Evolutionary conservation across 2,329 filamentous ascomycete genomes (phyloP).

Genomic region (Colletotrichum spaethianum): DNA sequence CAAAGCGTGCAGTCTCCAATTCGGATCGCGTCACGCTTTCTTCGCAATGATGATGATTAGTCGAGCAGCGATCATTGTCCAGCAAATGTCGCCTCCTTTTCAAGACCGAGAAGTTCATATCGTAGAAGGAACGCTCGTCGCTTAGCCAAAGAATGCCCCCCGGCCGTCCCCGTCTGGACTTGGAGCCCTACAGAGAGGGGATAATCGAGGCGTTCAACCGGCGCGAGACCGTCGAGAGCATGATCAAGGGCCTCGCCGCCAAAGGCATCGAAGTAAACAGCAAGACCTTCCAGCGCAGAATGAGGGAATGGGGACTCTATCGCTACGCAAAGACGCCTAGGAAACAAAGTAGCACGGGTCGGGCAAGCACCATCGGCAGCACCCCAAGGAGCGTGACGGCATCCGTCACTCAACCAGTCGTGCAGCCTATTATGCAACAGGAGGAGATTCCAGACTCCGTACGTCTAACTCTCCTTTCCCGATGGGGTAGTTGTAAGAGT

Average conservation of each 20-base stretch:
- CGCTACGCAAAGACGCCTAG: constrained; percentile 22
- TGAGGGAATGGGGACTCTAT: constrained; percentile 29
- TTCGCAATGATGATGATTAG: neutral
- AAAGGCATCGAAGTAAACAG: constrained; percentile 25
- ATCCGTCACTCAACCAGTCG: neutral
- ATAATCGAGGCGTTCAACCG: constrained; percentile 28
- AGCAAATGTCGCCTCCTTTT: neutral
- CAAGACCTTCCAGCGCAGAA: constrained; percentile 25
- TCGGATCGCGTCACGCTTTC: constrained; percentile 1
- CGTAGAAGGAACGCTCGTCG: neutral
- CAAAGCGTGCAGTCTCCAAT: neutral
- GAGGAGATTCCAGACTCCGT: constrained; percentile 34
- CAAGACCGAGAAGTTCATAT: neutral
- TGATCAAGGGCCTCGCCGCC: constrained; percentile 26
- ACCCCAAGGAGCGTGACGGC: neutral
- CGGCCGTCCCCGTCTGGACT: constrained; percentile 28
- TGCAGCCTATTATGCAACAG: constrained; percentile 15
- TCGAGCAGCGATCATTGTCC: neutral
- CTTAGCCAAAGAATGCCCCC: constrained; percentile 17
- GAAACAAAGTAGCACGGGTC: neutral
- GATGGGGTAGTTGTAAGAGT: constrained; percentile 39
- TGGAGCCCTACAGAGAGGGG: constrained; percentile 31
- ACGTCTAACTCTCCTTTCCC: constrained; percentile 22
- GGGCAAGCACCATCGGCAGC: constrained; percentile 4
- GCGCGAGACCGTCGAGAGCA: constrained; percentile 36